Conservation (phyloP, 2,329 filamentous ascomycete species). For the Aureobasidium zeae region DNA sequence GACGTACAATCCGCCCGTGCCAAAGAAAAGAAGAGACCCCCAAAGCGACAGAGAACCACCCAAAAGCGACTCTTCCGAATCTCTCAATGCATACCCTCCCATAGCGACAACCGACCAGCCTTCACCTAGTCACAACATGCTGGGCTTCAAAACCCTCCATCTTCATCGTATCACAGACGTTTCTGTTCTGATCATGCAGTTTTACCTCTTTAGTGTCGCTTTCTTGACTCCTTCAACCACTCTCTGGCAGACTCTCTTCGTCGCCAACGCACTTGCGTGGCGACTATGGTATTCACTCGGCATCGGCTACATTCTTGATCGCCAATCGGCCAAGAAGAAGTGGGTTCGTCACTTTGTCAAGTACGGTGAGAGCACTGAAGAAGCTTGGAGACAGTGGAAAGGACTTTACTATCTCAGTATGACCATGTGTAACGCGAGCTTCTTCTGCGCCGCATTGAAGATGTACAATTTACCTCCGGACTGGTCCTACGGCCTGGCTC, state of each 20-base stretch:
- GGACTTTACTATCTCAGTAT: slow-evolving; percentile 89
- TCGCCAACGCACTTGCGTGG: slow-evolving; percentile 71
- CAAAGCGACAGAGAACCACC: slow-evolving; percentile 31
- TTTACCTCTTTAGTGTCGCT: slow-evolving; percentile 66
- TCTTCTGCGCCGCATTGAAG: slow-evolving; percentile 89
- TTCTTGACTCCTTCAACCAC: slow-evolving; percentile 68
- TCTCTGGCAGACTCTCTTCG: slow-evolving; percentile 67
- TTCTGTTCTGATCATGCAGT: slow-evolving; percentile 64
- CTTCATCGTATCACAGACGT: slow-evolving; percentile 80
- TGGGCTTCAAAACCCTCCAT: slow-evolving; percentile 78
- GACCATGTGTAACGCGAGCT: slow-evolving; percentile 79
- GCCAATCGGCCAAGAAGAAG: slow-evolving; percentile 80
- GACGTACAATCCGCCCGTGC: slow-evolving; percentile 85
- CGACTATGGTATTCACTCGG: slow-evolving; percentile 87
- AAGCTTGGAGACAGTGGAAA: slow-evolving; percentile 98
- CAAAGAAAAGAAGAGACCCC: slow-evolving; percentile 44
- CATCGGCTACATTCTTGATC: slow-evolving; percentile 72
- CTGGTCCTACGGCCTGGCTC: slow-evolving; percentile 76
- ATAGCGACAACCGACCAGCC: slow-evolving; percentile 45
- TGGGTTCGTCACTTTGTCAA: slow-evolving; percentile 98
- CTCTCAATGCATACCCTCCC: slow-evolving; percentile 28
- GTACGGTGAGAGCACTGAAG: slow-evolving; percentile 78
- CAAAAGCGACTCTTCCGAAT: slow-evolving; percentile 33
- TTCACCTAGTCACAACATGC: slow-evolving; percentile 66
- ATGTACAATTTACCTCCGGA: slow-evolving; percentile 82